Conservation (phyloP, 805 yeast species). For the Saturnispora halmiae region DNA sequence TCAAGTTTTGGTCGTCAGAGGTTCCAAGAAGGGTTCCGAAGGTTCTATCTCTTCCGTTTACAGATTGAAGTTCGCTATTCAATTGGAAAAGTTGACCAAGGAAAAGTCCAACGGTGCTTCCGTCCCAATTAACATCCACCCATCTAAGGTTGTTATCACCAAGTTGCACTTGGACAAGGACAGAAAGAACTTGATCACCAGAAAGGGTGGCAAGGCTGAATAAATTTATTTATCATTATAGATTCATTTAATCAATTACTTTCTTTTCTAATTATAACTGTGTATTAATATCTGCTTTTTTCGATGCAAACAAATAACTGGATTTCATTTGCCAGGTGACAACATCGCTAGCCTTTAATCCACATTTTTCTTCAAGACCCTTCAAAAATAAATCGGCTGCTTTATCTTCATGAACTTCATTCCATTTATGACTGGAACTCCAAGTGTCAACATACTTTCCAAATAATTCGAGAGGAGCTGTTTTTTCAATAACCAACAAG, state of each 20-base stretch:
- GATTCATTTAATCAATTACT: conserved; percentile 5
- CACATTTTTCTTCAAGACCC: conserved; percentile 33
- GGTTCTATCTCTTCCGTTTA: conserved; percentile 96
- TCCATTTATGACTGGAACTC: conserved; percentile 59
- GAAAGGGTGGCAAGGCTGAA: conserved; percentile 97
- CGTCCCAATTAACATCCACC: conserved; percentile 94
- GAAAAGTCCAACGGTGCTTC: conserved; percentile 98
- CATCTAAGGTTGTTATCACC: conserved; percentile 98
- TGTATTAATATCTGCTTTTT: conserved; percentile 1
- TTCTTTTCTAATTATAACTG: conserved; percentile 6
- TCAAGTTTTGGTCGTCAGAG: conserved; percentile 92
- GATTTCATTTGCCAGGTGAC: conserved; percentile 23
- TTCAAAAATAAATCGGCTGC: conserved; percentile 29
- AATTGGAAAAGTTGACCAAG: conserved; percentile 93
- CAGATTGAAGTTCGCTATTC: conserved; percentile 97
- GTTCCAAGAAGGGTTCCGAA: conserved; percentile 99
- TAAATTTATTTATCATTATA: conserved; percentile 34
- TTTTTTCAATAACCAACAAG: conserved; percentile 29
- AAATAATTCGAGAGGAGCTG: conserved; percentile 38
- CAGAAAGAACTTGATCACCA: conserved; percentile 94
- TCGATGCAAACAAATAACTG: conserved; percentile 2
- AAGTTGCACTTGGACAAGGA: conserved; percentile 97
- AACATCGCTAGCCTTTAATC: conserved; percentile 36
- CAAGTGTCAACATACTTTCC: conserved; percentile 54
- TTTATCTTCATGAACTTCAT: conserved; percentile 30